Conservation (phyloP, 352 stramenopile species). For the Phytophthora macrochlamydospora region DNA sequence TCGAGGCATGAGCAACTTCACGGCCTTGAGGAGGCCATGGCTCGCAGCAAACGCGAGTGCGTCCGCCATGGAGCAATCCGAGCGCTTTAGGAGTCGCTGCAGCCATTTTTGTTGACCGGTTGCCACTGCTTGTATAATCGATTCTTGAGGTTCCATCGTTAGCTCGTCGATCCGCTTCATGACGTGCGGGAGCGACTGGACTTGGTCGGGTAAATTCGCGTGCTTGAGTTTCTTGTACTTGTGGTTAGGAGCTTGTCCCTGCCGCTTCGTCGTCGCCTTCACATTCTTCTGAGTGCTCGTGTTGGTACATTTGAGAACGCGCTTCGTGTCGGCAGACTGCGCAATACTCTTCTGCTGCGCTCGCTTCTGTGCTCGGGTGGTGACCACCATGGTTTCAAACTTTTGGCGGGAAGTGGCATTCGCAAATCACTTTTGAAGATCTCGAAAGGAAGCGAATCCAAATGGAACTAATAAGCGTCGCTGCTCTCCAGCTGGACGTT, state of each 20-base stretch:
- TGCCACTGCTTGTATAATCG: neutral
- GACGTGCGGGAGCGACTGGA: neutral
- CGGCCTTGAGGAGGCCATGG: neutral
- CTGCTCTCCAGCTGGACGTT: neutral
- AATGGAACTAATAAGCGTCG: neutral
- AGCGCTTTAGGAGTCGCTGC: neutral
- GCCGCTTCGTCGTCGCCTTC: neutral
- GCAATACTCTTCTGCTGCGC: no score
- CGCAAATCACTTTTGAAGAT: no score
- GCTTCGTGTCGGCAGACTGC: no score
- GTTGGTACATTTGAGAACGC: no score
- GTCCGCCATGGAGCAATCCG: neutral
- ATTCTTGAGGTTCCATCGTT: neutral
- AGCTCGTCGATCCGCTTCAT: neutral
- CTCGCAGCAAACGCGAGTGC: neutral
- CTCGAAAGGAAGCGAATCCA: neutral
- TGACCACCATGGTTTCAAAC: no score
- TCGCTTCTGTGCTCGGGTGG: no score
- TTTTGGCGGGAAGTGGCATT: no score
- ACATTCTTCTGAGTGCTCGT: neutral
- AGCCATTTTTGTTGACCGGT: neutral
- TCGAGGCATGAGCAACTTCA: neutral
- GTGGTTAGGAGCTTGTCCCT: neutral
- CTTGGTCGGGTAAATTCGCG: neutral
- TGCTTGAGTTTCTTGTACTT: neutral